Base-by-base conservation (phyloP, 768 basidiomycete genomes). In the Suillus weaverae region DNA sequence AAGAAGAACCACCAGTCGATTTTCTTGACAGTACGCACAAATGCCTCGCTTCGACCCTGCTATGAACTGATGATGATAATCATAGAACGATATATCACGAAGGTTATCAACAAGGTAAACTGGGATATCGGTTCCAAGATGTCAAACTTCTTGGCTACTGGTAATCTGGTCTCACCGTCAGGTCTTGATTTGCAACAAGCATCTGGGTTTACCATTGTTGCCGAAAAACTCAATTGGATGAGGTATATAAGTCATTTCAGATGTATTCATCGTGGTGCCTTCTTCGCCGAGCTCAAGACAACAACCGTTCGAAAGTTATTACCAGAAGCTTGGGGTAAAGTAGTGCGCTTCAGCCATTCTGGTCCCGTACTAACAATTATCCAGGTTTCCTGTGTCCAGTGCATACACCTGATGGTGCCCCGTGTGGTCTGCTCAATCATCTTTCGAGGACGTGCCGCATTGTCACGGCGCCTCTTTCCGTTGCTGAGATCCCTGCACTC, bases 211-310 rank as follows among this genome's bases (percentile, higher is more conserved):
- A 99, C 97, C 1, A 97, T 99, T 70, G 92, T 99, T 39, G 97
- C 96, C 6, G 97, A 99, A 81, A 99, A 99, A 78, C 84, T 99
- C 66, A 99, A 99, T 77, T 99, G 97, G 88, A 90, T 92, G 70
- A 94, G 97, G 43, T 99, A 98, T 77, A 95, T 99, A 77, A 92
- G 92, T 73, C 97, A 99, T 80, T 99, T 99, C 44, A 85, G 97
- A 64, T 97, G 93, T 76, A 95, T 99, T 36, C 97, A 99, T 79
- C 93, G 97, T 79, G 97, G 97, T 76, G 95, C 97, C 43, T 99
- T 99, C 86, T 99, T 99, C 74, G 93, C 96, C 8, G 95, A 99
- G 76, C 86, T 99, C 62, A 98, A 98, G 81, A 99, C 97, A 1
- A 99, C 97, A 0, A 90, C 95, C 26, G 97, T 99, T 62, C 89